phyloP scores from a whole-genome alignment of 2,329 filamentous ascomycete species.

The Aspergillus aculeatinus region DNA sequence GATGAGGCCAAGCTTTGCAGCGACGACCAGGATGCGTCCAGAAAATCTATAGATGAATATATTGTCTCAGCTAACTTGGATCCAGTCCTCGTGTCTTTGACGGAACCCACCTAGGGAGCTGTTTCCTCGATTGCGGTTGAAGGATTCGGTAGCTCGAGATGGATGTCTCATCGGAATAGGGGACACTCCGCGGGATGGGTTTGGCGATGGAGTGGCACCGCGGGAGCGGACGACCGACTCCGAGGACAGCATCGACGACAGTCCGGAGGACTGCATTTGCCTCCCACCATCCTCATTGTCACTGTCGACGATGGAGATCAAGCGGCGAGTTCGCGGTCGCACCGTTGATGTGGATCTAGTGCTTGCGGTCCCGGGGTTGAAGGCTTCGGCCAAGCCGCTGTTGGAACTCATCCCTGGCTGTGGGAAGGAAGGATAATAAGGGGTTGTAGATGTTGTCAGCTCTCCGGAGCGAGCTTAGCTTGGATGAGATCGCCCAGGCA shows the following conservation, averaged over 20 bases:
- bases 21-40: constrained; percentile 51
- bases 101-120: constrained; percentile 28
- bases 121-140: constrained; percentile 22
- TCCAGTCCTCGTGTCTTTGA: constrained; percentile 22
- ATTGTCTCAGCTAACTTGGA: constrained; percentile 26
- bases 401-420: constrained; percentile 44
- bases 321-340: constrained; percentile 45
- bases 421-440: constrained; percentile 13
- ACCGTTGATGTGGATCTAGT: constrained; percentile 40
- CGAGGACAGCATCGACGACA: constrained; percentile 28
- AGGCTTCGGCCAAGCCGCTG: constrained; percentile 36
- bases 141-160: constrained; percentile 32
- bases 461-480: constrained; percentile 22
- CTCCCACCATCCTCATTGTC: constrained; percentile 28
- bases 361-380: constrained; percentile 34
- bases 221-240: constrained; percentile 41
- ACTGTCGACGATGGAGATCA: constrained; percentile 45
- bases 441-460: constrained; percentile 22
- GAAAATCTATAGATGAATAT: constrained; percentile 35
- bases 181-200: constrained; percentile 37
- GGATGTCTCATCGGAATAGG: constrained; percentile 41
- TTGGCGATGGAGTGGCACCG: constrained; percentile 42
- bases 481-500: constrained; percentile 32
- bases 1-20: constrained; percentile 50
- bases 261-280: constrained; percentile 27